Base-by-base conservation (phyloP, 2,329 filamentous ascomycete genomes). In the Myriosclerotinia curreyana region DNA sequence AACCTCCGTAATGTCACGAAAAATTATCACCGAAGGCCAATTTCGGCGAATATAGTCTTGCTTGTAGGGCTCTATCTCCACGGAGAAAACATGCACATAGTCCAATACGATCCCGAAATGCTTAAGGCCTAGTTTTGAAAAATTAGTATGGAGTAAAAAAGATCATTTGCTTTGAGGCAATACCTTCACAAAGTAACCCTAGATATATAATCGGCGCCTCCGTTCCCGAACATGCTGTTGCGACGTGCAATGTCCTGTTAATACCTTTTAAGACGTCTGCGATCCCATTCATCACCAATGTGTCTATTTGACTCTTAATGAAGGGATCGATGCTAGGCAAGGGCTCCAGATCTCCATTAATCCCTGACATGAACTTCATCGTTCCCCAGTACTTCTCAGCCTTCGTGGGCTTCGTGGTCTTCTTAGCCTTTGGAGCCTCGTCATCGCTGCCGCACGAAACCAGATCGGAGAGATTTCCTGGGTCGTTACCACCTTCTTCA, bases 191-290 rank as follows among this genome's bases (percentile, higher is more conserved):
- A 53, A 91, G 75, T 73, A 87, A 77, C 17, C 84, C 77, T 17
- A 92, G 72, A 0, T 87, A 86, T 1, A 92, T 78, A 2, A 94
- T 76, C 0, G 90, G 90, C 5, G 86, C 85, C 69, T 94, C 90
- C 0, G 90, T 93, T 0, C 90, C 90, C 1, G 89, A 92, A 72
- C 89, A 93, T 78, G 92, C 85, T 0, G 90, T 94, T 0, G 82
- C 89, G 34, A 92, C 78, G 11, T 80, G 76, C 34, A 89, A 69
- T 5, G 77, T 71, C 8, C 77, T 72, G 2, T 31, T 31, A 4
- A 31, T 31, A 31, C 71, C 71, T 11, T 74, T 70, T 1, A 80
- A 68, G 28, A 31, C 5, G 2, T 31, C 28, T 31, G 1, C 28
- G 28, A 31, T 31, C 28, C 28, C 28, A 31, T 31, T 6, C 28